Conservation (phyloP, 2,329 filamentous ascomycete genomes). For the Elsinoe perseae region DNA sequence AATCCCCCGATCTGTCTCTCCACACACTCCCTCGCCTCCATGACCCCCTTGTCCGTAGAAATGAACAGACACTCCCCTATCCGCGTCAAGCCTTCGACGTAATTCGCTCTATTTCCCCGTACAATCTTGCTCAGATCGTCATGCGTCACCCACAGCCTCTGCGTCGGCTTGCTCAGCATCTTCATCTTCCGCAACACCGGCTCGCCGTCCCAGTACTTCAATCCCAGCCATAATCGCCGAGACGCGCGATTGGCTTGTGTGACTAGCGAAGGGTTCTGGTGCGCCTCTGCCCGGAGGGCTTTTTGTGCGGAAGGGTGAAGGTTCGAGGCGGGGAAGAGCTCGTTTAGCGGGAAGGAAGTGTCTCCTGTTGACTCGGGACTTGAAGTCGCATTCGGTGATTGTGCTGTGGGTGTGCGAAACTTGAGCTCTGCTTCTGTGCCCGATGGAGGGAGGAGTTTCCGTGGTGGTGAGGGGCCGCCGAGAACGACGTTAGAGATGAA, state of each 20-base stretch:
- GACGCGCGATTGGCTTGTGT: constrained; percentile 56
- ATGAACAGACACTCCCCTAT: constrained; percentile 79
- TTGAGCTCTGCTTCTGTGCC: neutral
- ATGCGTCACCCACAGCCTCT: constrained; percentile 59
- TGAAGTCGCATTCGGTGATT: too few species aligned
- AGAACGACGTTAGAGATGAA: constrained; percentile 76
- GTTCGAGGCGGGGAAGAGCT: constrained; percentile 17
- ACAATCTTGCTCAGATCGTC: constrained; percentile 56
- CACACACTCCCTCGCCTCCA: constrained; percentile 77
- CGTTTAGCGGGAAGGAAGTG: neutral
- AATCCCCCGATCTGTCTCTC: constrained; percentile 73
- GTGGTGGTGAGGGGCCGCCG: constrained; percentile 50
- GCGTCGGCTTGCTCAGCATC: constrained; percentile 65
- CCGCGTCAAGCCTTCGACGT: constrained; percentile 62
- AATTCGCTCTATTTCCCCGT: constrained; percentile 57
- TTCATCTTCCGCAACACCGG: constrained; percentile 64
- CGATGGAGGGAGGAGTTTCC: constrained; percentile 25
- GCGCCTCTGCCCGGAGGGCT: constrained; percentile 5
- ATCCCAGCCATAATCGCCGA: constrained; percentile 74
- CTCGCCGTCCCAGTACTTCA: constrained; percentile 82
- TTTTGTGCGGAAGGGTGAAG: constrained; percentile 5
- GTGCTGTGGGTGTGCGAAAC: neutral
- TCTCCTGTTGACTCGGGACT: neutral
- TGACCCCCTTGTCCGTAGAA: constrained; percentile 64
- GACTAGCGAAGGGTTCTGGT: constrained; percentile 20